These are phyloP conservation scores for Phylloporus arenicola DNA, from an alignment of 768 basidiomycete species.

Conservation along the genomic window DNA sequence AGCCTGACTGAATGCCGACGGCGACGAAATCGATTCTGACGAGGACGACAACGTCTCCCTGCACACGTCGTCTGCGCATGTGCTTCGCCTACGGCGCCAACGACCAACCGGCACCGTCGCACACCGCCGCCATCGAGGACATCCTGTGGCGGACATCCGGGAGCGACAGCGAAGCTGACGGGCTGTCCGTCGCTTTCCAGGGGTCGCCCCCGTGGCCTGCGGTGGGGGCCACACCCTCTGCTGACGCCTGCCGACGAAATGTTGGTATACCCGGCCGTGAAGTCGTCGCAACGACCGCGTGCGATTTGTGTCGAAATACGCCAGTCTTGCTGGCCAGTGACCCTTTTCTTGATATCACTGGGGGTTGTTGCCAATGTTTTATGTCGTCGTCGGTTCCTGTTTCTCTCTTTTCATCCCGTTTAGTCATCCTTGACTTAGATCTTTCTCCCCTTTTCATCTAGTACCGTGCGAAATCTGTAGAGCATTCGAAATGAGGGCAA, in stretches of 20 bases:
- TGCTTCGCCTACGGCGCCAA: conserved; percentile 20
- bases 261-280: conserved; percentile 27
- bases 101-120: conserved; percentile 27
- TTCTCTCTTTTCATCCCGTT: not conserved
- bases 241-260: conserved; percentile 53
- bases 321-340: conserved; percentile 31
- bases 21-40: conserved; percentile 59
- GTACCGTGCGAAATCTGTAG: conserved; percentile 16
- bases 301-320: conserved; percentile 24
- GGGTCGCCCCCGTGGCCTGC: conserved; percentile 11
- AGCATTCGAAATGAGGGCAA: not conserved
- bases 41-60: conserved; percentile 52
- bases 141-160: conserved; percentile 21
- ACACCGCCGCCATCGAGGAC: conserved; percentile 25
- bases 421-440: not conserved
- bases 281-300: conserved; percentile 6
- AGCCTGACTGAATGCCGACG: conserved; percentile 45
- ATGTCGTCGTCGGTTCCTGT: no score
- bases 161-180: conserved; percentile 21
- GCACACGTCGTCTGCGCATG: conserved; percentile 45
- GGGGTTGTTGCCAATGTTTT: no score
- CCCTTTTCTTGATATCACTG: not conserved
- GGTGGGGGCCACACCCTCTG: conserved; percentile 40
- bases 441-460: not conserved
- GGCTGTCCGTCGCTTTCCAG: conserved; percentile 8